Evolutionary conservation across 1,284 basidiomycete species (phyloP).

Genomic region (Entoloma clypeatum): DNA sequence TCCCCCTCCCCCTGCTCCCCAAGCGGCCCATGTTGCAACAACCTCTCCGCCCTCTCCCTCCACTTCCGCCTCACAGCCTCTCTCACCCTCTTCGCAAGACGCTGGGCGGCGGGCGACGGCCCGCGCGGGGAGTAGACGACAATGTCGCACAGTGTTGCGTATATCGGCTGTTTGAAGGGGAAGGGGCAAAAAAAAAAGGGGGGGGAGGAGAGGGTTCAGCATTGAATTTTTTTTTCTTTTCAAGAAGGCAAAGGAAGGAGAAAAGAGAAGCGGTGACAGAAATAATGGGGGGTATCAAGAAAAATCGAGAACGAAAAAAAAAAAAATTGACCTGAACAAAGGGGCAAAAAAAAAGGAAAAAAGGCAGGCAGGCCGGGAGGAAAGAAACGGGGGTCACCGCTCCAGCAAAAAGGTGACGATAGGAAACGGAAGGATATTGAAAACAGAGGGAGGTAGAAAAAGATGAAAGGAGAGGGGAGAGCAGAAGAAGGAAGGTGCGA

Average conservation of each 20-base stretch:
- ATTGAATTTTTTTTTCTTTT: too few species aligned
- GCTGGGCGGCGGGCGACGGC: slow-evolving; percentile 51
- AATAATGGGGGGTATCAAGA: neutral
- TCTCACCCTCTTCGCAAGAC: slow-evolving; percentile 56
- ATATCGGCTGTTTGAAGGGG: slow-evolving; percentile 51
- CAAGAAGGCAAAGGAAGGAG: slow-evolving; percentile 6
- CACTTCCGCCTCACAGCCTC: slow-evolving; percentile 55
- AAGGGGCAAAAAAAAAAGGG: slow-evolving; percentile 11
- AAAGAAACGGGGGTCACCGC: too few species aligned
- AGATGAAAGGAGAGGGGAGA: neutral
- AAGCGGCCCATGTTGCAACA: slow-evolving; percentile 5
- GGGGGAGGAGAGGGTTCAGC: slow-evolving; percentile 16
- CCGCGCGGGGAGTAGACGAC: slow-evolving; percentile 77
- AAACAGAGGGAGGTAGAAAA: too few species aligned
- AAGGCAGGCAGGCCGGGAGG: too few species aligned
- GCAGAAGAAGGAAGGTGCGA: neutral
- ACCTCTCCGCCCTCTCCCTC: slow-evolving; percentile 38
- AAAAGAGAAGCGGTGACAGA: slow-evolving; percentile 4
- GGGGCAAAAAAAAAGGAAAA: neutral
- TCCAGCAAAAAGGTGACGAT: too few species aligned
- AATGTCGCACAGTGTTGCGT: slow-evolving; percentile 85
- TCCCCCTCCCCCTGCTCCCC: neutral
- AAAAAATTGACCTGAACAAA: slow-evolving; percentile 2
- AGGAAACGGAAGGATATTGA: too few species aligned
- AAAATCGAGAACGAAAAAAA: slow-evolving; percentile 1